Evolutionary conservation across 2,329 filamentous ascomycete genomes (phyloP), one percentile per base, ranked within the genome.

Genomic region (Myotisia sp.): DNA sequence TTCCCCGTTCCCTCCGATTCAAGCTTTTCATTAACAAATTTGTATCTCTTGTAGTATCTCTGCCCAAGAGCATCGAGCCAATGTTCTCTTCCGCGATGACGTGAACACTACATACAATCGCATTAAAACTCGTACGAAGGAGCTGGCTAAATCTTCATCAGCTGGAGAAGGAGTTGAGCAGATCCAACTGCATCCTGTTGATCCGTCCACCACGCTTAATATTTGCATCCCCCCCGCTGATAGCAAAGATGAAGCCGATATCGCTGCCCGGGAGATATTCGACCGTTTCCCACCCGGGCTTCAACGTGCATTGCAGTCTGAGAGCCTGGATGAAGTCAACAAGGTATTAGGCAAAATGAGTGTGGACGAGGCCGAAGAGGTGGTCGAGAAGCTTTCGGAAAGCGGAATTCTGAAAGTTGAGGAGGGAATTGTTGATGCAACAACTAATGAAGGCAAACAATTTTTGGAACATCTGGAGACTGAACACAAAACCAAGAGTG

Each of bases 141-240:
- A 92, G 56, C 78, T 93, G 43, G 66, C 64, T 26, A 71, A 71
- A 42, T 67, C 79, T 46, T 59, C 65, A 38, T 60, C 67, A 28
- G 66, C 62, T 4, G 65, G 64, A 13, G 55, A 58, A 28, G 83
- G 79, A 13, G 79, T 92, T 6, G 90, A 98, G 63, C 87, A 94
- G 58, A 98, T 98, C 46, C 92, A 98, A 59, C 70, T 98, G 29
- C 90, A 98, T 54, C 87, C 90, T 9, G 86, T 98, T 7, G 85
- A 94, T 55, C 87, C 87, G 0, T 80, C 79, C 30, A 94, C 87
- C 3, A 78, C 81, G 41, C 94, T 98, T 55, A 81, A 82, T 53
- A 94, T 95, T 56, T 72, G 63, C 36, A 78, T 92, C 24, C 87
- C 90, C 8, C 66, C 79, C 0, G 65, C 67, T 24, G 67, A 73